Evolutionary conservation across 139 green algal genomes (phyloP).

Genomic region (Chlorella sp.): DNA sequence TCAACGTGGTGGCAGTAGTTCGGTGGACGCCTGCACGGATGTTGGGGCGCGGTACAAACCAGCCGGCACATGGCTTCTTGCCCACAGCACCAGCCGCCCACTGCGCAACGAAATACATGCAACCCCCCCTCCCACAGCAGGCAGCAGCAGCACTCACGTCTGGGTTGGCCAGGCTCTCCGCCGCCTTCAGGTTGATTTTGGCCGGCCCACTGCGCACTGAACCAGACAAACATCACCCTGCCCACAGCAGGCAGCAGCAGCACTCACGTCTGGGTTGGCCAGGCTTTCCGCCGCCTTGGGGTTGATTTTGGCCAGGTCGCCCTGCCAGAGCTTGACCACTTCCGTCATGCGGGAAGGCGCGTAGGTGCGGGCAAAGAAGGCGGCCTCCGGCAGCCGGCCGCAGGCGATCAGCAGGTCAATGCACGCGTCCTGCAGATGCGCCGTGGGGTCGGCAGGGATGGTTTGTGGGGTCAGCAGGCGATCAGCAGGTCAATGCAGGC

Average conservation of each 20-base stretch:
- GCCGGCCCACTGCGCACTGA: too few relatives aligned
- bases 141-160: constrained; percentile 16
- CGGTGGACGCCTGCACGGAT: too few relatives aligned
- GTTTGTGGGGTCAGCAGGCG: constrained; percentile 54
- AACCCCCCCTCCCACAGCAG: too few relatives aligned
- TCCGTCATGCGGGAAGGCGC: constrained; percentile 76
- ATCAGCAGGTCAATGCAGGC: constrained; percentile 94
- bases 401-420: constrained; percentile 77
- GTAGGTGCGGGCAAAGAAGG: constrained; percentile 97
- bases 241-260: too few relatives aligned
- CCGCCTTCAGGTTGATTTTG: constrained; percentile 94
- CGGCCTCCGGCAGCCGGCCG: constrained; percentile 91
- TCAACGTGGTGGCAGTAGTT: too few relatives aligned
- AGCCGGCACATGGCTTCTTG: too few relatives aligned
- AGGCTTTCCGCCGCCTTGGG: constrained; percentile 95
- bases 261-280: constrained; percentile 80
- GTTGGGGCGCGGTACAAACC: too few relatives aligned
- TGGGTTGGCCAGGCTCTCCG: constrained; percentile 95
- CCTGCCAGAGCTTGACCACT: constrained; percentile 86
- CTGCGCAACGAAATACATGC: too few relatives aligned
- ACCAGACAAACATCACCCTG: not conserved
- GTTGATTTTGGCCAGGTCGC: constrained; percentile 94
- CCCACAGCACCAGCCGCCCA: too few relatives aligned
- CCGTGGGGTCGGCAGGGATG: too few relatives aligned
- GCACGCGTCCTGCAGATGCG: constrained; percentile 62